Percentiles rank a stretch among this genome's conserved stretches.
These are phyloP conservation scores for Fusarium praegraminearum DNA, from an alignment of 2,329 filamentous ascomycete species.

Conservation along the genomic window DNA sequence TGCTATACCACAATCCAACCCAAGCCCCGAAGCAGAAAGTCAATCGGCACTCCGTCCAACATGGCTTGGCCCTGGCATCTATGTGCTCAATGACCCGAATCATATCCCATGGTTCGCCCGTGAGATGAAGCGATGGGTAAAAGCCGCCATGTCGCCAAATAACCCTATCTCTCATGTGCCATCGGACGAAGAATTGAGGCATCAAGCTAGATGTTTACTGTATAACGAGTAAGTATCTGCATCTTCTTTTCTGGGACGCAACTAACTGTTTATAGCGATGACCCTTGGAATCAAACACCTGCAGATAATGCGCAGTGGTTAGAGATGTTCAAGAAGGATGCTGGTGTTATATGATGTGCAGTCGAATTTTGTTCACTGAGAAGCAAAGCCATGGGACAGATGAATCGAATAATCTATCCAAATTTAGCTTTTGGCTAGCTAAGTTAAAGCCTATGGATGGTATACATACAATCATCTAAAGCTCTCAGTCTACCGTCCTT, in stretches of 20 bases:
- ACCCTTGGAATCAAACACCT: constrained; percentile 69
- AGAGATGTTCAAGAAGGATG: constrained; percentile 66
- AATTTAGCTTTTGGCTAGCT: too few species aligned
- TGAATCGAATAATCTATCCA: too few species aligned
- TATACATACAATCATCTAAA: too few species aligned
- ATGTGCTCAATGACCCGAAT: constrained; percentile 45
- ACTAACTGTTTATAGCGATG: constrained; percentile 56
- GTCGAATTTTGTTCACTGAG: too few species aligned
- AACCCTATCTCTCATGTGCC: constrained; percentile 50
- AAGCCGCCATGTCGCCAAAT: constrained; percentile 51
- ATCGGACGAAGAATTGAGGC: constrained; percentile 53
- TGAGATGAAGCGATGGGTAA: constrained; percentile 48
- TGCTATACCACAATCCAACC: background rate
- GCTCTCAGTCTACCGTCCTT: too few species aligned
- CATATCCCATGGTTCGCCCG: constrained; percentile 43
- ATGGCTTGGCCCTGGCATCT: constrained; percentile 34
- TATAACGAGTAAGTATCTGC: constrained; percentile 46
- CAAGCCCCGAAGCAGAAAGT: background rate
- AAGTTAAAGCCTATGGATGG: too few species aligned
- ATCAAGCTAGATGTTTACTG: constrained; percentile 52
- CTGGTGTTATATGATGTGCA: constrained; percentile 53
- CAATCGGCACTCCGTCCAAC: constrained; percentile 21
- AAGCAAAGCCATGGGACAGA: too few species aligned
- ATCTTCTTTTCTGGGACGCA: fast-evolving
- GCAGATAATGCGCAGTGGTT: constrained; percentile 70